Evolutionary conservation across 257 asterid genomes (phyloP), one percentile per base, ranked within the genome.

Genomic region (Fraxinus americana): DNA sequence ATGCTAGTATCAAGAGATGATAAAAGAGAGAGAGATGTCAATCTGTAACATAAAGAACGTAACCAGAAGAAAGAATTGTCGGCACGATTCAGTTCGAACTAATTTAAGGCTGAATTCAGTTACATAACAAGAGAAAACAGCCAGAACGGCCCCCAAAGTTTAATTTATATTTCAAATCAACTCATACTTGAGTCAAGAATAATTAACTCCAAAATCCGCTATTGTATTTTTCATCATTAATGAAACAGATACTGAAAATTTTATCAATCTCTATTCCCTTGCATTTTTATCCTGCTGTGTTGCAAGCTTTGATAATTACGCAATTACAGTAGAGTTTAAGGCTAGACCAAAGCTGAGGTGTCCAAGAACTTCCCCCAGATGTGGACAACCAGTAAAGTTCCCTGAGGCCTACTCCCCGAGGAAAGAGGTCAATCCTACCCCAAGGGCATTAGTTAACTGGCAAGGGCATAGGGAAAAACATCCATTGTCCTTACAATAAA

Each of bases 91-190:
- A 66, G 81, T 72, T 52, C 43, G 59, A 77, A 67, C 79, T 43
- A 39, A 77, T 77, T 61, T 59, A 81, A 77, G 85, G 23, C 73
- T 77, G 70, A 34, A 27, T 11, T 29, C 68, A 68, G 21, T 38
- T 16, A 14, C 36, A 2, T 30, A 35, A 34, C 50, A 14, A 35
- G 27, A 32, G 54, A 12, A 45, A 45, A 45, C 14, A 45, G 54
- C 17, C 54, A 8, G 13, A 45, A 12, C 54, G 17, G 11, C 19
- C 19, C 19, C 41, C 27, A 45, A 45, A 13, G 54, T 2, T 13
- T 13, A 9, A 45, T 45, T 9, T 17, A 12, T 8, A 45, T 12
- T 45, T 45, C 17, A 13, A 1, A 45, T 45, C 52, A 45, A 45
- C 52, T 11, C 13, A 9, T 45, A 11, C 17, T 12, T 45, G 54